A percentile compares a stretch with the other conserved stretches of the same genome.
phyloP scores from a whole-genome alignment of 805 yeast genomes.

The Lachancea thermotolerans region DNA sequence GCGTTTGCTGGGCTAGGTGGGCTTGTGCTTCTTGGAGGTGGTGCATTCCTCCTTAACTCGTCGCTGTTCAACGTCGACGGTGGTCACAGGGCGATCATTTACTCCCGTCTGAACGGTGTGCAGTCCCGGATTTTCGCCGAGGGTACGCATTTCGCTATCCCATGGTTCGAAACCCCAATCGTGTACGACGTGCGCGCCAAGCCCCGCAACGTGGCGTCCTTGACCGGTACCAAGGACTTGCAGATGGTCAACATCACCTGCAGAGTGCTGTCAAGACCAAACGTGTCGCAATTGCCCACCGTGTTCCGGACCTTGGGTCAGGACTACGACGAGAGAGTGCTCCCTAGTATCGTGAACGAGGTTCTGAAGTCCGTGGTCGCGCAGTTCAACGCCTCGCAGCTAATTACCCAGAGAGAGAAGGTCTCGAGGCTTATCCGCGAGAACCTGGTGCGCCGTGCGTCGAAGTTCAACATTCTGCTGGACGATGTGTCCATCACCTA shows the following conservation, averaged over 20 bases:
- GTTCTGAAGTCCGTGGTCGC: constrained; percentile 96
- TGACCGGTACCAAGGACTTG: constrained; percentile 96
- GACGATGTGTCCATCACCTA: constrained; percentile 96
- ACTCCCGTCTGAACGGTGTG: constrained; percentile 82
- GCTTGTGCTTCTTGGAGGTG: constrained; percentile 50
- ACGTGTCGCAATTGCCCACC: constrained; percentile 65
- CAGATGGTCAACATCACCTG: constrained; percentile 99
- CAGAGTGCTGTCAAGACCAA: constrained; percentile 90
- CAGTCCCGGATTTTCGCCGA: constrained; percentile 77
- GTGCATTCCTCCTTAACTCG: constrained; percentile 45
- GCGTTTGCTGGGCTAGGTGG: constrained; percentile 61
- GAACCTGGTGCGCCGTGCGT: constrained; percentile 83
- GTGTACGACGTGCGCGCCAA: constrained; percentile 94
- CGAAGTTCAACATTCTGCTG: constrained; percentile 74
- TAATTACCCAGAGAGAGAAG: constrained; percentile 97
- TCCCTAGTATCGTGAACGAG: constrained; percentile 97
- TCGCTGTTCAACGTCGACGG: constrained; percentile 88
- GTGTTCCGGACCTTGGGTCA: constrained; percentile 88
- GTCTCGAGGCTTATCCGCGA: constrained; percentile 90
- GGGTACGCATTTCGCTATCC: constrained; percentile 91
- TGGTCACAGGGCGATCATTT: constrained; percentile 96
- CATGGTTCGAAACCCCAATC: constrained; percentile 91
- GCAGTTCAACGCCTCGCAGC: constrained; percentile 95
- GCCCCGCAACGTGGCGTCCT: constrained; percentile 91
- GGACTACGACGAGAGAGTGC: constrained; percentile 94